Evolutionary conservation across 2,329 filamentous ascomycete species (phyloP), one percentile per base, ranked within the genome.

Genomic region (Ophiostoma tasmaniense): DNA sequence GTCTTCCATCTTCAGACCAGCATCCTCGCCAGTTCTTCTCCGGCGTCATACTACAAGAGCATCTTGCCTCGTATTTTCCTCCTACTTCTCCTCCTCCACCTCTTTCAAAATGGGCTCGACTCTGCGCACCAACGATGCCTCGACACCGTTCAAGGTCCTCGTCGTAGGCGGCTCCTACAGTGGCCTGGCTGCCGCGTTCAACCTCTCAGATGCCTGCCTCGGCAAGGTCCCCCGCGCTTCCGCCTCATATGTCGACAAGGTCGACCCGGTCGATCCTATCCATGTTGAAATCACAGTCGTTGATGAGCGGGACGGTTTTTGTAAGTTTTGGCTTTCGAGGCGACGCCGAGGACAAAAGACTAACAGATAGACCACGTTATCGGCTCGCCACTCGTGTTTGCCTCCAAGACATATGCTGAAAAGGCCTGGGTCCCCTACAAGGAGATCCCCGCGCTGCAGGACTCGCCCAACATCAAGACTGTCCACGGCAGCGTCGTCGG

Each of bases 301-400:
- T 30, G 90, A 93, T 74, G 89, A 93, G 77, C 82, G 89, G n/a
- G 90, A 93, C 80, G 91, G 91, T n/a, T 93, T 87, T 76, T 93
- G 90, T 93, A 81, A 74, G 68, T 65, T 22, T 55, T 13, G 13
- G n/a, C 14, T 37, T 13, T 20, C 20, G 33, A 33, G 33, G 25
- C 50, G 25, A 25, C 25, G 1, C 7, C 17, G 17, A 25, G 22
- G 25, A 25, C 10, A 13, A 25, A 33, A 61, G 8, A 52, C 69
- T 68, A 68, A 73, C 33, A 17, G 1, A 22, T 70, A 92, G 90
- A 87, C 77, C 91, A 94, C 77, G 77, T 91, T 33, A 92, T 94
- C 74, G 90, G 90, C 66, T 87, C 89, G 0, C 91, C 91, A 0
- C 83, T 93, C 8, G 90, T 89, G 2, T 83, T 93, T 66, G 86